Conservation (phyloP, 2,329 filamentous ascomycete species). For the Xylaria sp. region DNA sequence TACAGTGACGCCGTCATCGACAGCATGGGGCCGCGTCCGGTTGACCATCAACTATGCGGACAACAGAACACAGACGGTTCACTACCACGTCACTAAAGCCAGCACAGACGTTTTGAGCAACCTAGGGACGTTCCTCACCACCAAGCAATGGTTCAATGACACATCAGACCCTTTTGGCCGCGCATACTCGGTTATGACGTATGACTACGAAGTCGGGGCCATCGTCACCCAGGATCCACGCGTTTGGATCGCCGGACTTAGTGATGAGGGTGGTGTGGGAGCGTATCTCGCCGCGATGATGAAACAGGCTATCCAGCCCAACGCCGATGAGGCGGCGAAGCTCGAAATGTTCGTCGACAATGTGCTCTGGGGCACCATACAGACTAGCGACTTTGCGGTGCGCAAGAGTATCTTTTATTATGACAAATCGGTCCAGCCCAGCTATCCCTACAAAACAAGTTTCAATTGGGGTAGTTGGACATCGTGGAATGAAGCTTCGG, state of each 20-base stretch:
- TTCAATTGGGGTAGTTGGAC: constrained; percentile 63
- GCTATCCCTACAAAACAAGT: constrained; percentile 57
- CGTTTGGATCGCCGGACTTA: constrained; percentile 69
- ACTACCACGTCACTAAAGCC: constrained; percentile 66
- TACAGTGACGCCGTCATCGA: constrained; percentile 55
- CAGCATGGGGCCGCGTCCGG: constrained; percentile 61
- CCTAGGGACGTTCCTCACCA: constrained; percentile 65
- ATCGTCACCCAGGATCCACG: constrained; percentile 60
- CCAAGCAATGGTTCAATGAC: constrained; percentile 63
- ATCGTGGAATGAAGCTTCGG: constrained; percentile 61
- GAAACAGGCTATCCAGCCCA: constrained; percentile 65
- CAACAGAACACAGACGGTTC: constrained; percentile 62
- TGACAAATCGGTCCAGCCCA: constrained; percentile 56
- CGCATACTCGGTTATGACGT: constrained; percentile 66
- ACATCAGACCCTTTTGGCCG: constrained; percentile 65
- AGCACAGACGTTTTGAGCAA: constrained; percentile 57
- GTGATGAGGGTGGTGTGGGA: constrained; percentile 68
- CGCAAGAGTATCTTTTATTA: constrained; percentile 69
- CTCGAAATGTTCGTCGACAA: constrained; percentile 65
- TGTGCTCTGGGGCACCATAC: constrained; percentile 62
- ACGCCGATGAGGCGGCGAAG: constrained; percentile 60
- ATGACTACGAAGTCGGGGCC: constrained; percentile 60
- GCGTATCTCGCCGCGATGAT: constrained; percentile 65
- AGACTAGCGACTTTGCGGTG: constrained; percentile 60
- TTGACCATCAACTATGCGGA: constrained; percentile 61